phyloP scores from a whole-genome alignment of 371 early-diverging fungal species.

The Lichtheimia hyalospora region DNA sequence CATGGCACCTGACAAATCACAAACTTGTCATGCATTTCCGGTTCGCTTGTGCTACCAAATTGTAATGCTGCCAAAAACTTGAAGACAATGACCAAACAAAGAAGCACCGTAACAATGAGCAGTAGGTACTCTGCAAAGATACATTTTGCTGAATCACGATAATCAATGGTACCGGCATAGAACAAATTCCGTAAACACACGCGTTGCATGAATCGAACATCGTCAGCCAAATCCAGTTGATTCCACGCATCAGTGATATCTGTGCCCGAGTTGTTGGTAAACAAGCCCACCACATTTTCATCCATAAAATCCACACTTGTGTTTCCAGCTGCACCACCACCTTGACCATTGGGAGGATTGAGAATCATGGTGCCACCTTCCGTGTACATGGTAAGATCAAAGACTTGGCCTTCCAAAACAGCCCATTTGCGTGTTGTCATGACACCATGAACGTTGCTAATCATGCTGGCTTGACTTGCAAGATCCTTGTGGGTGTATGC shows the following conservation, averaged over 20 bases:
- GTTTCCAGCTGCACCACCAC: constrained; percentile 28
- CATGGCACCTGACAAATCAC: constrained; percentile 81
- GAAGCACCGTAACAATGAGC: constrained; percentile 67
- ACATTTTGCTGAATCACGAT: constrained; percentile 74
- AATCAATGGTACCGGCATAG: constrained; percentile 81
- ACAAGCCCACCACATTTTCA: constrained; percentile 55
- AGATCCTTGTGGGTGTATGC: constrained; percentile 33
- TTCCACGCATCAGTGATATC: constrained; percentile 63
- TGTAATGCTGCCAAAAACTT: constrained; percentile 90
- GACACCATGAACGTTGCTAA: constrained; percentile 24
- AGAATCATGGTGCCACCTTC: constrained; percentile 22
- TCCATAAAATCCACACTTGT: constrained; percentile 37
- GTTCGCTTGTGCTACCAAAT: constrained; percentile 52
- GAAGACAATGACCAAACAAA: constrained; percentile 81
- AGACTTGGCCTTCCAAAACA: constrained; percentile 58
- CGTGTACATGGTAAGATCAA: constrained; percentile 60
- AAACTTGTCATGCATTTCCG: constrained; percentile 83
- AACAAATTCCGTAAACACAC: constrained; percentile 77
- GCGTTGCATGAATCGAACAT: constrained; percentile 23
- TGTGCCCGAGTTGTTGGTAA: constrained; percentile 53
- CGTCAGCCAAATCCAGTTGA: constrained; percentile 22
- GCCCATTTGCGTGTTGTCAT: constrained; percentile 46
- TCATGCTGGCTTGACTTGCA: constrained; percentile 24
- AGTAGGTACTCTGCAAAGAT: constrained; percentile 82
- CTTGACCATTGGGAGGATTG: constrained; percentile 20